Evolutionary conservation across 768 basidiomycete species (phyloP), one percentile per base, ranked within the genome.

Genomic region (Tulasnella sp.): DNA sequence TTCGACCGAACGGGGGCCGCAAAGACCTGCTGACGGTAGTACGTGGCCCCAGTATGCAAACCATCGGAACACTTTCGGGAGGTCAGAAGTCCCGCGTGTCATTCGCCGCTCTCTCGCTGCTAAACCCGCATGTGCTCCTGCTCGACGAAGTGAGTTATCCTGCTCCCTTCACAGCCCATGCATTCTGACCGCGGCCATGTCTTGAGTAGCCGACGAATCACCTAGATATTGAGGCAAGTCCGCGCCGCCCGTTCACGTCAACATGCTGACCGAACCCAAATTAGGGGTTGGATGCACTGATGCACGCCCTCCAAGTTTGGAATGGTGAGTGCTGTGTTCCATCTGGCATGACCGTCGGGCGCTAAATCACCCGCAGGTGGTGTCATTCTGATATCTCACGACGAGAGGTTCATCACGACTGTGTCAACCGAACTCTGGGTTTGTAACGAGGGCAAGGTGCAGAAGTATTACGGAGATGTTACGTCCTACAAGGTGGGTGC

Each of bases 21-120:
- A 13, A n/a, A 7, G 55, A 18, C n/a, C 26, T 3, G 73, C 32
- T 5, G 48, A 73, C 18, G 55, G 51, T 26, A n/a, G n/a, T 80
- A 26, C 79, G 70, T 51, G 11, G 44, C 44, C 26, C 73, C 73
- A 93, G 92, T 42, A 84, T 99, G 81, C 97, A 98, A 82, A 85
- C 89, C 79, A 99, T 99, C 80, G 94, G 91, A 32, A 99, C 96
- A 0, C 85, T 98, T 16, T 93, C 92, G 81, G 97, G 96, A 84
- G 97, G 97, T 83, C 97, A 99, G 82, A 98, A 98, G 84, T 93
- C 92, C 78, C 91, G 97, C 81, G 97, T 98, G 18, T 95, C 96
- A 0, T 99, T 99, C 85, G 91, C 96, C 3, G 87, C 91, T 26
- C 84, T 97, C 70, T 96, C 93, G 61, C 85, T 98, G 82, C 92